These are phyloP conservation scores for Arachis hypogaea DNA, from an alignment of 306 rosid species.

Conservation along the genomic window DNA sequence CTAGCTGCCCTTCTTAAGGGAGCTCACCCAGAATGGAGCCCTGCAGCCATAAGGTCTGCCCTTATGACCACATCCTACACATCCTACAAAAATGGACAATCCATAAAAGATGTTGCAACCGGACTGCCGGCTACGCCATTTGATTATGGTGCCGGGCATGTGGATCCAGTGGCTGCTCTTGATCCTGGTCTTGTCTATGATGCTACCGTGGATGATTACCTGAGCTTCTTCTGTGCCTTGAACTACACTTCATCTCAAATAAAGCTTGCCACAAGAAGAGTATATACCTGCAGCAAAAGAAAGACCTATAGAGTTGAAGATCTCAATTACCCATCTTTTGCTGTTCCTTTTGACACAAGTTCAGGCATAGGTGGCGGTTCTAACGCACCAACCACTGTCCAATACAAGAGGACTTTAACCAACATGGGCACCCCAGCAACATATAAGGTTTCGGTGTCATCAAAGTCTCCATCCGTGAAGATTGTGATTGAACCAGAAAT, in stretches of 20 bases:
- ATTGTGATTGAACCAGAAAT: slow-evolving; percentile 68
- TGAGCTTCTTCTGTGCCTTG: slow-evolving; percentile 81
- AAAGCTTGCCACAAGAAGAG: slow-evolving; percentile 52
- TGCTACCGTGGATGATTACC: slow-evolving; percentile 60
- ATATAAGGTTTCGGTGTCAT: slow-evolving; percentile 58
- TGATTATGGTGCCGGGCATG: slow-evolving; percentile 92
- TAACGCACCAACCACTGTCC: slow-evolving; percentile 48
- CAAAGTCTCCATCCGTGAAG: slow-evolving; percentile 57
- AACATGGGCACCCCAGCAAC: slow-evolving; percentile 71
- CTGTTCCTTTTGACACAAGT: slow-evolving; percentile 70
- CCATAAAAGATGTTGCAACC: slow-evolving; percentile 60
- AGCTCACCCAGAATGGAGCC: slow-evolving; percentile 85
- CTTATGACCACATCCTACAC: slow-evolving; percentile 91
- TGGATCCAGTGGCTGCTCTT: slow-evolving; percentile 76
- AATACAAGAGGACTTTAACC: slow-evolving; percentile 68
- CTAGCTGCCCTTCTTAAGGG: slow-evolving; percentile 78
- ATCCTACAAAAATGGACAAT: slow-evolving; percentile 58
- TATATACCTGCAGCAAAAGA: slow-evolving; percentile 54
- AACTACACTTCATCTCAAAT: slow-evolving; percentile 57
- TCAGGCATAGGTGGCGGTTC: slow-evolving; percentile 54
- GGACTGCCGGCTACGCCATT: slow-evolving; percentile 78
- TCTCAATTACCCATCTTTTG: slow-evolving; percentile 89
- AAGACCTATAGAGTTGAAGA: slow-evolving; percentile 67
- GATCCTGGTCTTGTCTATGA: slow-evolving; percentile 94
- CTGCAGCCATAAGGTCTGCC: slow-evolving; percentile 87